Conservation (phyloP, 176 grass and related monocot genomes). For the Dactylis glomerata region DNA sequence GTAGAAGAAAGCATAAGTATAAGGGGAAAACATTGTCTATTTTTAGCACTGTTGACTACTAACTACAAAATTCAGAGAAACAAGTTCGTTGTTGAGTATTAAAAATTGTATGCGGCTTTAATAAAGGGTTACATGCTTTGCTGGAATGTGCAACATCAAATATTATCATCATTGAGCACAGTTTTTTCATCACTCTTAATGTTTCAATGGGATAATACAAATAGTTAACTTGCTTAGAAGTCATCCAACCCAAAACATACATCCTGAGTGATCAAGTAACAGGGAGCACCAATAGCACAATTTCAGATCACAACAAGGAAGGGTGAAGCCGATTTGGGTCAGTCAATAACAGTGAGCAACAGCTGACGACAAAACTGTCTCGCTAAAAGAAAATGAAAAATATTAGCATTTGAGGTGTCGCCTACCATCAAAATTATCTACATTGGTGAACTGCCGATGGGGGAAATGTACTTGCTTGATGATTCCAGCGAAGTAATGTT, state of each 20-base stretch:
- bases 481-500: neutral
- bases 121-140: neutral
- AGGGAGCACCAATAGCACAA: neutral
- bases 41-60: neutral
- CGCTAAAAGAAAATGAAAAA: neutral
- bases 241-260: neutral
- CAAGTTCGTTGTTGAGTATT: neutral
- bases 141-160: neutral
- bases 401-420: no score
- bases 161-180: neutral
- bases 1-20: conserved; percentile 30
- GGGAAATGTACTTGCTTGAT: neutral
- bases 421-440: neutral
- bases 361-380: neutral
- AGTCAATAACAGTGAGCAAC: neutral
- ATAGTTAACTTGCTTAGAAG: neutral
- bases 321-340: neutral
- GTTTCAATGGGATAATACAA: neutral
- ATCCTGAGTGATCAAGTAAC: neutral
- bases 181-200: neutral
- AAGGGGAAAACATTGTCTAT: neutral
- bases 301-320: conserved; percentile 1
- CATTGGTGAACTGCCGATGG: neutral
- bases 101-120: neutral
- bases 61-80: neutral